phyloP scores from a whole-genome alignment of 139 green algal species.

The Gonium pectorale region DNA sequence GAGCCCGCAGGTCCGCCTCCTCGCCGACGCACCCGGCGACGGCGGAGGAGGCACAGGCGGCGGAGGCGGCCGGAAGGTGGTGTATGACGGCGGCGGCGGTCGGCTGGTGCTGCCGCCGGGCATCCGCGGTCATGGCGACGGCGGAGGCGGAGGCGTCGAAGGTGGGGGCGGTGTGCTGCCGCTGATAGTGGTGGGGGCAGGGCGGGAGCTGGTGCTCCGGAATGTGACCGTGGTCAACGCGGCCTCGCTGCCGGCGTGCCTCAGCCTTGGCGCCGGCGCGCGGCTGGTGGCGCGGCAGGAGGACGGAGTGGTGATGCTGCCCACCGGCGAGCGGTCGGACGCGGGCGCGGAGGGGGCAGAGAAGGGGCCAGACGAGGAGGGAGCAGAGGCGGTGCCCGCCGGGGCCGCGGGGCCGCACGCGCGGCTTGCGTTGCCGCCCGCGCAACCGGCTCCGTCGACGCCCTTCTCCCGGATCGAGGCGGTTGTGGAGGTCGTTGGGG shows the following conservation, averaged over 20 bases:
- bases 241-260: slow-evolving; percentile 68
- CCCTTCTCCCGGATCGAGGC: too few species aligned
- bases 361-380: not conserved
- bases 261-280: slow-evolving; percentile 76
- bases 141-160: slow-evolving; percentile 65
- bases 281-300: slow-evolving; percentile 50
- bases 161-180: too few species aligned
- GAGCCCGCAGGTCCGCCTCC: too few species aligned
- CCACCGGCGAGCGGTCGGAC: too few species aligned
- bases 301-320: slow-evolving; percentile 44
- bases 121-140: too few species aligned
- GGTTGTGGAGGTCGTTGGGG: too few species aligned
- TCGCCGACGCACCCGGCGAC: too few species aligned
- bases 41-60: not conserved
- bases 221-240: slow-evolving; percentile 85
- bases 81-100: slow-evolving; percentile 82
- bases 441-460: too few species aligned
- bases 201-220: slow-evolving; percentile 78
- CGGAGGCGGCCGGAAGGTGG: too few species aligned
- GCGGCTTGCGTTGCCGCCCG: too few species aligned
- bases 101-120: slow-evolving; percentile 70
- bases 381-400: too few species aligned
- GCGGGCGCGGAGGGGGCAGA: not conserved
- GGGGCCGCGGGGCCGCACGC: too few species aligned
- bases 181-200: slow-evolving; percentile 85